phyloP scores from a whole-genome alignment of 2,329 filamentous ascomycete species.

The Metarhizium brunneum region DNA sequence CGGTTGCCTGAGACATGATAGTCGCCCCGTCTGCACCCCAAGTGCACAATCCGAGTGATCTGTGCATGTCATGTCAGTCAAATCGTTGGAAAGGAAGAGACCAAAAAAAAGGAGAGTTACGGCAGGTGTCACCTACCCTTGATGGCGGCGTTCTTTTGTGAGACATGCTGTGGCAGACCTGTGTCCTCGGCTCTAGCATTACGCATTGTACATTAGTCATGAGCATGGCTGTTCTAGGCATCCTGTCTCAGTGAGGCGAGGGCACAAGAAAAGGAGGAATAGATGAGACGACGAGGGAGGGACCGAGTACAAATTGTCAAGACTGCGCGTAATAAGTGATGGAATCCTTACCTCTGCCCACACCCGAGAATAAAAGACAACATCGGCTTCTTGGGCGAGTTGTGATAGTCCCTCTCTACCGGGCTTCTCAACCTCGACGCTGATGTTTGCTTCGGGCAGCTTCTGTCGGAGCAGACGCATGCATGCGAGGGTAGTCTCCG shows the following conservation, averaged over 20 bases:
- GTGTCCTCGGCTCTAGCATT: constrained; percentile 27
- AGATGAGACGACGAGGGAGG: background rate
- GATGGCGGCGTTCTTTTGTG: constrained; percentile 28
- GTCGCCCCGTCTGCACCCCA: constrained; percentile 46
- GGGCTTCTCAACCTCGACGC: constrained; percentile 67
- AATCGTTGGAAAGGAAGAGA: background rate
- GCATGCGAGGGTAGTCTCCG: constrained; percentile 49
- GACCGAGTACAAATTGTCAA: background rate
- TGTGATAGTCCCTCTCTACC: constrained; percentile 47
- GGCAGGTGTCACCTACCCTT: constrained; percentile 30
- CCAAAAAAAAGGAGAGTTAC: constrained; percentile 1
- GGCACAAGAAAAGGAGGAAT: background rate
- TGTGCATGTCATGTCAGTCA: constrained; percentile 14
- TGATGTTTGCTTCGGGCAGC: constrained; percentile 41
- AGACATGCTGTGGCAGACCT: constrained; percentile 42
- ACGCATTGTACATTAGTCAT: background rate
- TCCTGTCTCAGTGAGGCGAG: background rate
- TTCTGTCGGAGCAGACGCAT: constrained; percentile 43
- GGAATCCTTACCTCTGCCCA: constrained; percentile 54
- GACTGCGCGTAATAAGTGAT: background rate
- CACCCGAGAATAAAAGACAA: constrained; percentile 63
- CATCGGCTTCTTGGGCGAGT: constrained; percentile 53
- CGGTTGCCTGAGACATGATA: constrained; percentile 19
- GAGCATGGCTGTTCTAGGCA: background rate
- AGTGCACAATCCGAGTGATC: constrained; percentile 44